Base-by-base conservation (phyloP, 495 filamentous ascomycete genomes). In the Podospora appendiculata region DNA sequence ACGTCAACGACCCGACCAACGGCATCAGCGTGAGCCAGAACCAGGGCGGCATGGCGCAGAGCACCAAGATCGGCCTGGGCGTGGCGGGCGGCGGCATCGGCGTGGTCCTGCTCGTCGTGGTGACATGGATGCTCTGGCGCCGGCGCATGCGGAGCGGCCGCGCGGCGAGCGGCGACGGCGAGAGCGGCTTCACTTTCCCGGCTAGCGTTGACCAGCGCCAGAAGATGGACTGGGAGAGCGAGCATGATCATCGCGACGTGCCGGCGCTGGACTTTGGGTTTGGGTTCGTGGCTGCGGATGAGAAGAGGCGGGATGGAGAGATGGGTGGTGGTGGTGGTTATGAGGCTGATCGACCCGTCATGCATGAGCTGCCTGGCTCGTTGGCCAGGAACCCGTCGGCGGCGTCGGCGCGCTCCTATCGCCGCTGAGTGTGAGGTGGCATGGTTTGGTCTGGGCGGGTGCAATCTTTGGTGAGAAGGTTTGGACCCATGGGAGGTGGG, bases 161-260 rank as follows among this genome's bases (percentile, higher is more conserved):
- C 12, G 6, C 33, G 14, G 7, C 9, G 11, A 42, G 45, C 14
- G 36, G 39, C 17, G 43, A n/a, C 19, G 7, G 14, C 16, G 50
- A 54, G 14, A 17, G 9, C 8, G 36, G 39, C 5, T 19, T n/a
- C 13, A 45, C 33, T 7, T 16, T 34, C 33, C 4, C 1, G 18
- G 35, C 11, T 6, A 42, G 47, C 32, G 42, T 49, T 14, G 18
- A 57, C 33, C 57, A 60, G 12, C 54, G 47, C 40, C 53, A 54
- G 19, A 61, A 61, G 54, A 40, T 63, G 50, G 60, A 59, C 38
- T 63, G 49, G 43, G 60, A 66, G 54, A 59, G 53, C 54, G 60
- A 58, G 40, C 63, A 66, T 17, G 25, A 25, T 5, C 25, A 25
- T 25, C 25, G 25, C 25, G 54, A 63, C 14, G 54, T 61, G 32